Percentiles rank a stretch among this genome's conserved stretches.
Evolutionary conservation across 441 rosid genomes (phyloP).

Genomic region (Sinapis alba): DNA sequence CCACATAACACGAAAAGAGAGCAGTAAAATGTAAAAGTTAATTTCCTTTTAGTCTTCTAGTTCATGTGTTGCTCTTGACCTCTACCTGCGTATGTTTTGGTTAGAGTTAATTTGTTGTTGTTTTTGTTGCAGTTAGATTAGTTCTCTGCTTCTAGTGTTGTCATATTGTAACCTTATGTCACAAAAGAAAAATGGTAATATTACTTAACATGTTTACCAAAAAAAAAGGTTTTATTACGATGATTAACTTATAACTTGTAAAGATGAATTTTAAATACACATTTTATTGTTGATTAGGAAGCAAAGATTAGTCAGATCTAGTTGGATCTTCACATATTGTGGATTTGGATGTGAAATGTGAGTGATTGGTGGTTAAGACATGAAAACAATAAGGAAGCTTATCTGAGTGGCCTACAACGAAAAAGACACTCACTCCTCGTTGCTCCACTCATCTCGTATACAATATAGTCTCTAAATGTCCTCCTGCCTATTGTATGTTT

Average conservation of each 20-base stretch:
- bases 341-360: slow-evolving; percentile 21
- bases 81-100: too few species aligned
- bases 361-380: slow-evolving; percentile 38
- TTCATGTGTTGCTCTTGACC: too few species aligned
- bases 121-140: too few species aligned
- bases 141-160: too few species aligned
- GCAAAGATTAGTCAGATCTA: background rate
- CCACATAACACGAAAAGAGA: background rate
- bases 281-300: background rate
- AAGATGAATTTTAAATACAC: background rate
- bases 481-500: slow-evolving; percentile 6
- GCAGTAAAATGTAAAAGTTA: background rate
- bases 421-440: slow-evolving; percentile 19
- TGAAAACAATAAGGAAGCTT: slow-evolving; percentile 32
- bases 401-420: slow-evolving; percentile 28
- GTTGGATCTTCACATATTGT: background rate
- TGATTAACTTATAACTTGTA: background rate
- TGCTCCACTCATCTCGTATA: slow-evolving; percentile 30
- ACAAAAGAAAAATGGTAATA: too few species aligned
- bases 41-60: too few species aligned
- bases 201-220: too few species aligned
- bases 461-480: background rate
- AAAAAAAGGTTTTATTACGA: background rate
- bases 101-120: too few species aligned
- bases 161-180: too few species aligned